These are phyloP conservation scores for Selaginella tamariscina DNA, from an alignment of 75 land plant species.

Conservation along the genomic window DNA sequence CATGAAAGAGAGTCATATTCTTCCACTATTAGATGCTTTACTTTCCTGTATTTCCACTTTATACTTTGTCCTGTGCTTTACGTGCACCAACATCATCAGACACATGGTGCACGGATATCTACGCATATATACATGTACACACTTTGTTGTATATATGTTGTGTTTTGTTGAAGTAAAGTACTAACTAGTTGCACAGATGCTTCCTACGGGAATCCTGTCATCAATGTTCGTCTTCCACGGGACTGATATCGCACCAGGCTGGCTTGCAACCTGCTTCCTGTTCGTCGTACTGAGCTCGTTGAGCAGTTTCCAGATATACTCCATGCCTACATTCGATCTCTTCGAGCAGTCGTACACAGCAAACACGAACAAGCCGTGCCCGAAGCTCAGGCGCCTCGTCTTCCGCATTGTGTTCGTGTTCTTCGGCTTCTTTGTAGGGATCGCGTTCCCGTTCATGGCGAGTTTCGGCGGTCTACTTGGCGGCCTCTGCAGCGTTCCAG, in stretches of 20 bases:
- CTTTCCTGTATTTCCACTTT: not conserved
- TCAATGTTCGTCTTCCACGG: constrained; percentile 7
- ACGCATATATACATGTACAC: not conserved
- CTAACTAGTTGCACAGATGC: constrained; percentile 7
- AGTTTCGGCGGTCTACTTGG: constrained; percentile 6
- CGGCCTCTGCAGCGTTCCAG: constrained; percentile 4
- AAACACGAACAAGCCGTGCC: constrained; percentile 11
- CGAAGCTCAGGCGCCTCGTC: not conserved
- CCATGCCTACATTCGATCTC: constrained; percentile 9
- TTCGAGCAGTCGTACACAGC: constrained; percentile 2
- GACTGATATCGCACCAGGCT: not conserved
- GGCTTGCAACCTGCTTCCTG: constrained; percentile 1
- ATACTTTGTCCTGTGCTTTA: not conserved
- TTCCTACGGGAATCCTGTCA: not conserved
- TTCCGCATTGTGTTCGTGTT: constrained; percentile 5
- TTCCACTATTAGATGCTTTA: not conserved
- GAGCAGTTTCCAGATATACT: constrained; percentile 8
- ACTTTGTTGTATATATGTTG: not conserved
- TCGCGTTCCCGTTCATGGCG: constrained; percentile 3
- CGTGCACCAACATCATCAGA: not conserved
- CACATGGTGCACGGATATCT: not conserved
- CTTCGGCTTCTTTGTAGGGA: constrained; percentile 4
- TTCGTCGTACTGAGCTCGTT: constrained; percentile 6
- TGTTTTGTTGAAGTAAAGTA: not conserved
- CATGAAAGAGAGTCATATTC: too few species aligned